Conservation (phyloP, 495 filamentous ascomycete genomes). For the Tuber melanosporum region DNA sequence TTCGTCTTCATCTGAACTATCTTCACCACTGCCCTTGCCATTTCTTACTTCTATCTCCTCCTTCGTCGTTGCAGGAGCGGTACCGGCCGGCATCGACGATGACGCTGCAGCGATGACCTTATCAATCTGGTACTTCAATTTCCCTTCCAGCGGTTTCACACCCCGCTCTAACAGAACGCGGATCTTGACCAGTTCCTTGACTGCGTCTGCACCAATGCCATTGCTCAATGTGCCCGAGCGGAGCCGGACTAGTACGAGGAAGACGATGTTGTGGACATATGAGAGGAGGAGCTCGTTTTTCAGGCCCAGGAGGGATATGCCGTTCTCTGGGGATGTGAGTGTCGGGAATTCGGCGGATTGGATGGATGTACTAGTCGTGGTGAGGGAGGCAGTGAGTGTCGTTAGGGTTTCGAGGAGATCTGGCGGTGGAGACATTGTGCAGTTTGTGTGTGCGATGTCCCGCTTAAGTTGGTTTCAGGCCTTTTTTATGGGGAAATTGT, state of each 20-base stretch:
- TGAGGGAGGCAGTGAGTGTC: constrained; percentile 57
- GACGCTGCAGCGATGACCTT: constrained; percentile 74
- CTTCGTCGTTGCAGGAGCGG: constrained; percentile 39
- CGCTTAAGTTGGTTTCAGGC: neutral
- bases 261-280: constrained; percentile 90
- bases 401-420: constrained; percentile 51
- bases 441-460: neutral
- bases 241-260: constrained; percentile 76
- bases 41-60: constrained; percentile 31
- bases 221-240: constrained; percentile 45
- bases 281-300: constrained; percentile 95
- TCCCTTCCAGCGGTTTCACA: constrained; percentile 76
- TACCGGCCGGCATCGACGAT: constrained; percentile 55
- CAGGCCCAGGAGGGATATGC: constrained; percentile 86
- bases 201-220: constrained; percentile 54
- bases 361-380: constrained; percentile 55
- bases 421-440: constrained; percentile 45
- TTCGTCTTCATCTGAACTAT: constrained; percentile 45
- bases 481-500: neutral
- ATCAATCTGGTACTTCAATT: constrained; percentile 80
- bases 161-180: constrained; percentile 85
- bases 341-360: constrained; percentile 58
- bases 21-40: constrained; percentile 40
- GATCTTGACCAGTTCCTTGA: constrained; percentile 77
- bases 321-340: constrained; percentile 61